Conservation (phyloP, 73 alveolate genomes). For the Blepharisma japonicum region DNA sequence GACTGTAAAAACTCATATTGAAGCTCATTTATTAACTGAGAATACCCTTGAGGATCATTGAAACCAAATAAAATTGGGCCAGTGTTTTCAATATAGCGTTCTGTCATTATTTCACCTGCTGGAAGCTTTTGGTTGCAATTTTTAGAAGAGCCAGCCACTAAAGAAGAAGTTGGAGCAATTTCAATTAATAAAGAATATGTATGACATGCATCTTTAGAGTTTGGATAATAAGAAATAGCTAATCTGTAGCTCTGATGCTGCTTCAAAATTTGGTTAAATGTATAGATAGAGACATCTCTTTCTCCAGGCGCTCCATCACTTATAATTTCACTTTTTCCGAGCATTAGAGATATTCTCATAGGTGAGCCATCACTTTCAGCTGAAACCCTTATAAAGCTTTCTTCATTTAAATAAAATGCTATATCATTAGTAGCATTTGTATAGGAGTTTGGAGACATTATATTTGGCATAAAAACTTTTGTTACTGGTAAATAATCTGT, state of each 20-base stretch:
- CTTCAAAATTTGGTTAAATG: background rate
- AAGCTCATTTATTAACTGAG: background rate
- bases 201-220: background rate
- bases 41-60: background rate
- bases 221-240: background rate
- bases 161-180: background rate
- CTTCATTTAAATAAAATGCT: background rate
- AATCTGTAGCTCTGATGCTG: slow-evolving; percentile 3
- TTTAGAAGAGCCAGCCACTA: background rate
- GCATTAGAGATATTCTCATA: background rate
- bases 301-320: background rate
- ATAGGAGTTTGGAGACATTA: slow-evolving; percentile 1
- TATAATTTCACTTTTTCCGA: background rate
- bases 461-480: background rate
- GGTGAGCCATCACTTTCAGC: slow-evolving; percentile 25
- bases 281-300: background rate
- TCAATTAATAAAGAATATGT: background rate
- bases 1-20: background rate
- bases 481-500: background rate
- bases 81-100: background rate
- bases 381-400: background rate
- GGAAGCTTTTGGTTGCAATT: background rate
- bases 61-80: background rate
- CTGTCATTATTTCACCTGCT: background rate
- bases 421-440: background rate